phyloP scores from a whole-genome alignment of 768 basidiomycete species.

The Boletus vermiculosoides region DNA sequence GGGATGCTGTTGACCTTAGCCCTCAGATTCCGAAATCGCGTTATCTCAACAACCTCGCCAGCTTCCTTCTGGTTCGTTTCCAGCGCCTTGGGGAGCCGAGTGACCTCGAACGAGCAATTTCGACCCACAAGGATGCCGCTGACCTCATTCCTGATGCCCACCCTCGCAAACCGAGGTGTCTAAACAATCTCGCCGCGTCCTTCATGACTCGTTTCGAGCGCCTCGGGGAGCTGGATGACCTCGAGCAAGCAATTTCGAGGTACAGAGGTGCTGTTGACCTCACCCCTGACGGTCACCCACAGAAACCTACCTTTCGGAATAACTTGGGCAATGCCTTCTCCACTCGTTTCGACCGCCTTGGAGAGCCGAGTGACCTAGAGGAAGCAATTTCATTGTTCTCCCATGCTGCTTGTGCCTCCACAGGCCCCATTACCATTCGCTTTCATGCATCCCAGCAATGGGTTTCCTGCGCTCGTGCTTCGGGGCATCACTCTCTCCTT shows the following conservation, averaged over 20 bases:
- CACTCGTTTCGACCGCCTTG: not conserved
- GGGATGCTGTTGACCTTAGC: not conserved
- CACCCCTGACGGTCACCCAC: not conserved
- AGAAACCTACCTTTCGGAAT: not conserved
- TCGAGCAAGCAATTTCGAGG: slow-evolving; percentile 1
- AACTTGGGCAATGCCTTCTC: not conserved
- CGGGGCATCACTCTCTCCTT: not conserved
- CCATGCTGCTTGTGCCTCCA: not conserved
- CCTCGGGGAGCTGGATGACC: not conserved
- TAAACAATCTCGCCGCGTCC: not conserved
- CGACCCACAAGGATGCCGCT: not conserved
- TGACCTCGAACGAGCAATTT: not conserved
- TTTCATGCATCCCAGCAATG: not conserved
- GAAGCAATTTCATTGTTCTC: not conserved
- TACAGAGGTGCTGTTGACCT: not conserved
- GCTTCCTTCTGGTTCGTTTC: not conserved
- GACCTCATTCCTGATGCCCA: not conserved
- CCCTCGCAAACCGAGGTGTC: not conserved
- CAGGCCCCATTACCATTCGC: not conserved
- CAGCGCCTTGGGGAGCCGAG: not conserved
- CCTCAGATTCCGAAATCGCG: not conserved
- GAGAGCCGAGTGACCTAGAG: not conserved
- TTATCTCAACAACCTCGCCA: not conserved
- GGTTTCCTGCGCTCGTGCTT: not conserved
- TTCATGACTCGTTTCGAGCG: not conserved